These are phyloP conservation scores for Lathyrus sativus DNA, from an alignment of 306 rosid genomes.

Conservation along the genomic window DNA sequence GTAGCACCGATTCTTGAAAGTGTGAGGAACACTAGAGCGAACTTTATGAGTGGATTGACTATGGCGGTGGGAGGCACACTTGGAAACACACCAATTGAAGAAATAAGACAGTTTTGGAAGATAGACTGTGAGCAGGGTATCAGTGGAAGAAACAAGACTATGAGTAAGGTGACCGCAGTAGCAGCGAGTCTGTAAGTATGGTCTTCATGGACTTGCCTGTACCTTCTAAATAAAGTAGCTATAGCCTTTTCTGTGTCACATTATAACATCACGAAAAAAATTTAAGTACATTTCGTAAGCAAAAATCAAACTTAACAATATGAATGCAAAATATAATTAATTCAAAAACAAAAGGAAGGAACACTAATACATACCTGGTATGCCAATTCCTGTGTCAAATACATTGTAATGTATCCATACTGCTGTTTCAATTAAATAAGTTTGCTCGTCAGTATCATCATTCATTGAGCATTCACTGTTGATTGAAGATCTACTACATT, in stretches of 20 bases:
- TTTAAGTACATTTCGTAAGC: constrained; percentile 9
- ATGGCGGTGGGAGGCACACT: too few species aligned
- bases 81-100: too few species aligned
- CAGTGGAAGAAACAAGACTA: too few species aligned
- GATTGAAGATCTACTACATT: too few species aligned
- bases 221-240: constrained; percentile 78
- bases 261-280: constrained; percentile 8
- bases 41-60: too few species aligned
- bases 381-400: constrained; percentile 99
- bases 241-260: too few species aligned
- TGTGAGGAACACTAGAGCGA: too few species aligned
- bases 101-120: too few species aligned
- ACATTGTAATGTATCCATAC: constrained; percentile 91
- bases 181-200: too few species aligned
- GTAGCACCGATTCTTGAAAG: too few species aligned
- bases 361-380: constrained; percentile 64
- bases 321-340: constrained; percentile 14
- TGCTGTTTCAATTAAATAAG: constrained; percentile 57
- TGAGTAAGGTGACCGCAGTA: too few species aligned
- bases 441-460: constrained; percentile 53
- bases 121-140: too few species aligned
- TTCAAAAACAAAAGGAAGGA: background rate
- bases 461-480: constrained; percentile 56
- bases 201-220: constrained; percentile 97
- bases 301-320: constrained; percentile 1